Percentiles rank a stretch among this genome's conserved stretches.
phyloP scores from a whole-genome alignment of 2,329 filamentous ascomycete genomes.

The Beauveria pseudobassiana region DNA sequence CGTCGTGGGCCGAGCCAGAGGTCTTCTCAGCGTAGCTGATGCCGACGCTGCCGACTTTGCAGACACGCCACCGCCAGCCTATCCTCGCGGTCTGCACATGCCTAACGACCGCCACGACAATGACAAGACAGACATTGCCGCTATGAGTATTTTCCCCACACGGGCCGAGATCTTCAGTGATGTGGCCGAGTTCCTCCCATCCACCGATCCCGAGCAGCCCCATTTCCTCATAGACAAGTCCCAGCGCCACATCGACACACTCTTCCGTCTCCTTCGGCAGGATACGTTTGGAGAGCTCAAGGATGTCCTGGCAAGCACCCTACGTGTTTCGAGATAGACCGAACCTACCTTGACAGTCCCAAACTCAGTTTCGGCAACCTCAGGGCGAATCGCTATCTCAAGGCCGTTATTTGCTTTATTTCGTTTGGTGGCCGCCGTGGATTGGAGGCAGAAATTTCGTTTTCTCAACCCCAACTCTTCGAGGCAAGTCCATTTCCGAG shows the following conservation, averaged over 20 bases:
- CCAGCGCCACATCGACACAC: constrained; percentile 5
- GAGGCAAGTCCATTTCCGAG: neutral
- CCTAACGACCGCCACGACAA: constrained; percentile 3
- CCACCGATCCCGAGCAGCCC: constrained; percentile 3
- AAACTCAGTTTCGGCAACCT: constrained; percentile 1
- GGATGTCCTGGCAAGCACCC: neutral
- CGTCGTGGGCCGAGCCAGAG: constrained; percentile 2
- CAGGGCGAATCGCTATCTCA: neutral
- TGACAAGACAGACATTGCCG: neutral
- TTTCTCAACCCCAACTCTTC: neutral
- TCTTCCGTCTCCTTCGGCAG: constrained; percentile 4
- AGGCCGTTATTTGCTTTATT: neutral
- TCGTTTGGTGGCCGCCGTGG: neutral
- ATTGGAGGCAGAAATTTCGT: neutral
- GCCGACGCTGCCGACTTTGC: neutral
- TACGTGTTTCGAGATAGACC: neutral
- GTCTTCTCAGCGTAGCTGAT: neutral
- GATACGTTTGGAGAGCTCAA: constrained; percentile 7
- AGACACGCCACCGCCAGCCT: neutral
- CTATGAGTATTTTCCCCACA: neutral
- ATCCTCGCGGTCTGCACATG: neutral
- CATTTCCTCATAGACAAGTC: constrained; percentile 7
- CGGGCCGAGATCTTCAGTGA: constrained; percentile 1
- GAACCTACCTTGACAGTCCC: neutral
- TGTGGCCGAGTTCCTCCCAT: constrained; percentile 3